These are phyloP conservation scores for Penicillium vulpinum DNA, from an alignment of 2,329 filamentous ascomycete genomes.

Conservation along the genomic window DNA sequence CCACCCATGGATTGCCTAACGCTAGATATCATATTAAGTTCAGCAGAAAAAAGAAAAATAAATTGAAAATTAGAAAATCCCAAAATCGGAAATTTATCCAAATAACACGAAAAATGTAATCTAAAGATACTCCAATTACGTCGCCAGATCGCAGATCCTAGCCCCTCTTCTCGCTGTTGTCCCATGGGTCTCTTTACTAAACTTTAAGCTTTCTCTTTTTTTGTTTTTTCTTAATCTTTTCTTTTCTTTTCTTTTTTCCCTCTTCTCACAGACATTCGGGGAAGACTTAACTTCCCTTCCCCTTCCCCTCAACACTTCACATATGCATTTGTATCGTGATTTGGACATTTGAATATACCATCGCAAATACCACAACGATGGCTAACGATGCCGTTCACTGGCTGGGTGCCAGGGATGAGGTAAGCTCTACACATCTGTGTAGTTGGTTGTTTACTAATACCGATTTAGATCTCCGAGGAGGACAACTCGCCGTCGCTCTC, in stretches of 20 bases:
- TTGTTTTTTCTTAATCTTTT: too few species aligned
- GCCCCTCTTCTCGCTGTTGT: conserved; percentile 15
- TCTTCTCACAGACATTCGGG: neutral
- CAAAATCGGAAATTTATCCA: neutral
- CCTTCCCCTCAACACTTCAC: neutral
- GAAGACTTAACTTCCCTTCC: neutral
- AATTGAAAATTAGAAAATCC: neutral
- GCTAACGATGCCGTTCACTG: conserved; percentile 17
- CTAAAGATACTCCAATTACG: conserved; percentile 14
- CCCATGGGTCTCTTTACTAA: neutral
- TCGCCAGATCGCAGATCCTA: conserved; percentile 21
- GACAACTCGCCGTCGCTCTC: conserved; percentile 42
- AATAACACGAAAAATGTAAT: neutral
- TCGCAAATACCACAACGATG: conserved; percentile 13
- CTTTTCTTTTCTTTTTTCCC: neutral
- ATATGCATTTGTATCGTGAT: neutral
- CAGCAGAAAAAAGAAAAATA: neutral
- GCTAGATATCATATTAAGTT: neutral
- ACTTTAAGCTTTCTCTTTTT: conserved; percentile 18
- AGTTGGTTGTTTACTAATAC: conserved; percentile 3
- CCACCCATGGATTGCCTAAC: conserved; percentile 1
- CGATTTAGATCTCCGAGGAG: too few species aligned
- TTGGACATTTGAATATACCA: neutral
- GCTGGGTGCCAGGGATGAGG: conserved; percentile 16
- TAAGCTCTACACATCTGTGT: neutral